Evolutionary conservation across 2,329 filamentous ascomycete species (phyloP), one percentile per base, ranked within the genome.

Genomic region (Fusarium austroafricanum): DNA sequence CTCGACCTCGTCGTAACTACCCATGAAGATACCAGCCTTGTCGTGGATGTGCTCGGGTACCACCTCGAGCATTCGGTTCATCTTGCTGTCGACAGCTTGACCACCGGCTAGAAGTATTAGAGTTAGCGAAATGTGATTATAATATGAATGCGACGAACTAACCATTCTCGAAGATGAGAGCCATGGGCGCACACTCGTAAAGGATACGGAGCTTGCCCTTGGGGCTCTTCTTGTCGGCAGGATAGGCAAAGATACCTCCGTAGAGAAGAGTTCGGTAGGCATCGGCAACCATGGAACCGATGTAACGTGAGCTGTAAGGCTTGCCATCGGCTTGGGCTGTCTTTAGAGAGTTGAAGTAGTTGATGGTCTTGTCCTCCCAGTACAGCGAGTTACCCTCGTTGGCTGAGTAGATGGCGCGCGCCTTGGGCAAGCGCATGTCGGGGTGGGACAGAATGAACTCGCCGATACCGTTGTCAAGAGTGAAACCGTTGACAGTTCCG

Each of bases 401-500:
- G 82, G 97, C 94, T 28, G 93, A 97, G 88, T 99, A 99, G 80
- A 99, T 99, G 68, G 90, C 82, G 67, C 94, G 88, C 76, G 87
- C 84, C 79, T 86, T 87, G 55, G 96, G 96, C 68, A 98, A 90
- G 70, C 84, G 84, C 96, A 99, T 99, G 82, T 97, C 81, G 23
- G 96, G 96, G 82, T 99, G 96, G 15, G 95, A 97, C 61, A 99
- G 88, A 82, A 99, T 99, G 84, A 99, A 99, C 86, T 99, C 96
- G 82, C 96, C 96, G 49, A 99, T 89, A 18, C 94, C 92, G 79
- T 92, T 96, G 83, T 99, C 96, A 75, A 99, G 89, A 26, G 96
- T 99, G 86, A 99, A 99, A 75, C 96, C 96, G 82, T 98, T 97
- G 81, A 99, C 96, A 65, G 83, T 87, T 68, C 94, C 92, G 71